phyloP scores from a whole-genome alignment of 495 filamentous ascomycete genomes.

The Podospora pseudopauciseta region DNA sequence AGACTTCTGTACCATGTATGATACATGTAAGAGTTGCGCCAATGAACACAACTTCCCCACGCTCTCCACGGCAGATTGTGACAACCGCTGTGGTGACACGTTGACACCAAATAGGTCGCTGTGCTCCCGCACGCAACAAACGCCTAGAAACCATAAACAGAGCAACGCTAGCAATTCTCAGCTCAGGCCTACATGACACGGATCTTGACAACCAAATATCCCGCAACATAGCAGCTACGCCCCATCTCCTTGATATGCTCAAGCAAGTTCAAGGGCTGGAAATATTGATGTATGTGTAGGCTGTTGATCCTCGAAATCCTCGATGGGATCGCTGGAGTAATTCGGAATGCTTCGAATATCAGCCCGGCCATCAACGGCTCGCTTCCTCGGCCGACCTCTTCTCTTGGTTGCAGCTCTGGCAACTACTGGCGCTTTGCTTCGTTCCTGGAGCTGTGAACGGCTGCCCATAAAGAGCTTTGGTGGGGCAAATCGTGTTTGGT shows the following conservation, averaged over 20 bases:
- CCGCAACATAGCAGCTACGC: neutral
- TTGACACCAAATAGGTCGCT: neutral
- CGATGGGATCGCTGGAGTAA: constrained; percentile 45
- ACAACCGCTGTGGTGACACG: neutral
- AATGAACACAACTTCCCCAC: neutral
- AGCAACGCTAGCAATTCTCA: neutral
- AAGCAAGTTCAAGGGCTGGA: constrained; percentile 21
- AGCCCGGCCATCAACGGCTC: constrained; percentile 35
- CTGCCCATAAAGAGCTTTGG: constrained; percentile 45
- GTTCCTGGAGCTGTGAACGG: constrained; percentile 16
- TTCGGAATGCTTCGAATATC: constrained; percentile 42
- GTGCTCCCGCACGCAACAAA: neutral
- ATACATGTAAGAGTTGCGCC: neutral
- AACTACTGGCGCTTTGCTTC: neutral
- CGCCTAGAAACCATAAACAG: neutral
- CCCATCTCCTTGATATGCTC: neutral
- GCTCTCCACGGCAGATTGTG: neutral
- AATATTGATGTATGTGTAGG: constrained; percentile 15
- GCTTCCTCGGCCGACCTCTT: constrained; percentile 33
- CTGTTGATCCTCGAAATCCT: constrained; percentile 38
- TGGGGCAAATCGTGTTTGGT: constrained; percentile 34
- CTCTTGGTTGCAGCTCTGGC: constrained; percentile 17
- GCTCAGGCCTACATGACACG: neutral
- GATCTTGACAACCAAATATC: neutral
- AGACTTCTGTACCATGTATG: neutral